Base-by-base conservation (phyloP, 495 filamentous ascomycete species). In the Annulohypoxylon bovei region DNA sequence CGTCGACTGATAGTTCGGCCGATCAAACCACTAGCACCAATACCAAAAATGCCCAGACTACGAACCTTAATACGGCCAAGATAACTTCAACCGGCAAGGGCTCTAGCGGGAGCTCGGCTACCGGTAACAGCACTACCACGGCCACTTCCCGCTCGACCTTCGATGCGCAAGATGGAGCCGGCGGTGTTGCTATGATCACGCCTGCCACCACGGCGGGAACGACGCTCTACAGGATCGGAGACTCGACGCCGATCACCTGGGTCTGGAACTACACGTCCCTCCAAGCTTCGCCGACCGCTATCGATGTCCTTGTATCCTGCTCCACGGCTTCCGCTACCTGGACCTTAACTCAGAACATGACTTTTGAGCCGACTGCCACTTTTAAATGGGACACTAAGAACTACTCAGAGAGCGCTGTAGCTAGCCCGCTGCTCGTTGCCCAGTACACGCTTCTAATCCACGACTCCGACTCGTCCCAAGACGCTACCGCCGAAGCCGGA, bases 231-330 rank as follows among this genome's bases (percentile, higher is more conserved):
- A 95, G 95, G 79, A 91, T 98, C 75, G 92, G 91, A 16, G 89
- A 98, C 56, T 84, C 84, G 56, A 89, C 98, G 37, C 85, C 85
- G 58, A 83, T 97, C 14, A 97, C 93, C 0, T 95, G 95, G 78
- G 89, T 82, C 0, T 99, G 95, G 94, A 98, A 98, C 80, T 98
- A 97, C 82, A 99, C 95, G 1, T 93, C 91, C 46, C 82, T 99
- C 39, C 86, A 86, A 28, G 89, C 89, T 16, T 90, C 88, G 0
- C 95, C 95, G 0, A 88, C 87, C 2, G 90, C 88, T 30, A 80
- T 99, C 71, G 92, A 99, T 71, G 87, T 98, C 3, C 80, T 95
- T 30, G 91, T 95, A 9, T 90, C 88, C 23, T 96, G 92, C 88
- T 88, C 88, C 37, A 62, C 65, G 22, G 80, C 75, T 11, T 67